Base-by-base conservation (phyloP, 129 eudicot species). In the Escallonia rubra region DNA sequence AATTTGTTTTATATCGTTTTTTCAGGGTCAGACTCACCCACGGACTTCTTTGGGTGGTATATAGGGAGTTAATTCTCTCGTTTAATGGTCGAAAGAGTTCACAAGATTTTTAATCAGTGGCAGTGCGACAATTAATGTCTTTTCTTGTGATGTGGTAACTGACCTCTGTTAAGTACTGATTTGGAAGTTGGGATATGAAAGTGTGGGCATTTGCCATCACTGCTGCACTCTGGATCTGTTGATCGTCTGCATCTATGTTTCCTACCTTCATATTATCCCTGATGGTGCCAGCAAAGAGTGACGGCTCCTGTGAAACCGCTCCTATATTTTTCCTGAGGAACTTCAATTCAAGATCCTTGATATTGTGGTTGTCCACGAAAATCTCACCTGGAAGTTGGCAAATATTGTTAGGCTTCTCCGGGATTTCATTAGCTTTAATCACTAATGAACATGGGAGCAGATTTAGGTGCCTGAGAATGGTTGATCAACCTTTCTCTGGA, bases 301-400 rank as follows among this genome's bases (percentile, higher is more conserved):
- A 77, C 38, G 96, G 96, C 81, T 89, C 96, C 75, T 89, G 96
- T 45, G 93, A 89, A 83, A 89, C 96, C 13, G 85, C 78, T 65
- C 93, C 96, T 45, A 89, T 68, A 52, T 86, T 89, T 79, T 82
- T 70, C 74, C 96, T 76, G 47, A 89, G 76, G 64, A 72, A 85
- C 82, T 79, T 86, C 65, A 89, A 62, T 70, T 83, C 81, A 63
- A 89, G 90, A 72, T 89, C 84, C 79, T 86, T 86, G 56, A 89
- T 80, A 54, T 86, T 86, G 56, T 72, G 83, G 76, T 72, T 75
- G 84, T 89, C 96, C 38, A 89, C 65, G 52, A 86, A 65, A 54
- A 89, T 84, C 41, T 81, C 87, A 71, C 96, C 96, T 89, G 72
- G 1, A 48, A 50, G 64, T 53, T 72, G 62, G 43, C 16, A 52